Conservation (phyloP, 139 green algal species). For the Desmodesmus armatus region DNA sequence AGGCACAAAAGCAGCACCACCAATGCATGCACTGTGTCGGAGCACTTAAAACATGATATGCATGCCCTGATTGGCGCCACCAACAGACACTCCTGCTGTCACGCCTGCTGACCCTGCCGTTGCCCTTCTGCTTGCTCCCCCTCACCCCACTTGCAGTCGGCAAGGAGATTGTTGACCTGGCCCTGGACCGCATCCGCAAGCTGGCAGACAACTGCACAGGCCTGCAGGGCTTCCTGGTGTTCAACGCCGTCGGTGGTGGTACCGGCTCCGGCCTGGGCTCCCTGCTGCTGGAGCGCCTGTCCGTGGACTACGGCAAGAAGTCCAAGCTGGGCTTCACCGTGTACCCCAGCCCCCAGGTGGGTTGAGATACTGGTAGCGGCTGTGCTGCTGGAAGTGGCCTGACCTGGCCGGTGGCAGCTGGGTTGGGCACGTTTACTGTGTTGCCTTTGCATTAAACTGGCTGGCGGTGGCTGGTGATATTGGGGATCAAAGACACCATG, state of each 20-base stretch:
- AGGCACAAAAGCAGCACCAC: no score
- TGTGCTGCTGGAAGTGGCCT: neutral
- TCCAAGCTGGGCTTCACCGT: slow-evolving; percentile 99
- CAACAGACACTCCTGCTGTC: neutral
- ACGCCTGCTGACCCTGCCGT: no score
- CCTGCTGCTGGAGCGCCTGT: slow-evolving; percentile 97
- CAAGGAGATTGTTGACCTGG: slow-evolving; percentile 98
- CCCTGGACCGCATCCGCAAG: slow-evolving; percentile 96
- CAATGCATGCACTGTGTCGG: no score
- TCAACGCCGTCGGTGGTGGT: slow-evolving; percentile 96
- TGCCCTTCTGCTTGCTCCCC: neutral
- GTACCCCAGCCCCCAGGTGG: slow-evolving; percentile 90
- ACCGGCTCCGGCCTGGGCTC: slow-evolving; percentile 97
- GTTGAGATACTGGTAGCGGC: neutral
- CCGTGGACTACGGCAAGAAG: slow-evolving; percentile 99
- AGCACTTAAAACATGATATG: no score
- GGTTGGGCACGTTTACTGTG: no score
- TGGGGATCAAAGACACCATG: no score
- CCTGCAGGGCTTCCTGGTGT: slow-evolving; percentile 97
- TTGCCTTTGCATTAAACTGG: no score
- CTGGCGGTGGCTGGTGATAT: no score
- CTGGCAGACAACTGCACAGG: slow-evolving; percentile 98
- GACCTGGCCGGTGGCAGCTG: no score
- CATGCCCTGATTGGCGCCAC: no score
- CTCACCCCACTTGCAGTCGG: slow-evolving; percentile 78